Base-by-base conservation (phyloP, 140 eudicot species). In the Cichorium intybus region DNA sequence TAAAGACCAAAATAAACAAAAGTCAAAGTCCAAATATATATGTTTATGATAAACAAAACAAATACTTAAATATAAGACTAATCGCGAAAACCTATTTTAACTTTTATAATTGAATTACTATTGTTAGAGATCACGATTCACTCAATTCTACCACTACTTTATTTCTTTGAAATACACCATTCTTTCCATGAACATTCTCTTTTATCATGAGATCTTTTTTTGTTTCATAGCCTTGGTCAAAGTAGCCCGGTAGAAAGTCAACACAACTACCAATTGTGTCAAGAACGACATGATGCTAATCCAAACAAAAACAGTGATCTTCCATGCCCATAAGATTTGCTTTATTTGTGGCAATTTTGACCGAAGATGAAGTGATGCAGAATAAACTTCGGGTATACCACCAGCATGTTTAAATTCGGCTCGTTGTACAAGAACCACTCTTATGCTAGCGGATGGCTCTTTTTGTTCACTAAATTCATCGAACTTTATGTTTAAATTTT, bases 281-380 rank as follows among this genome's bases (percentile, higher is more conserved):
- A 52, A 0, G 45, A 79, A 82, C 1, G 76, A 37, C 23, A 24
- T 24, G 2, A 79, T 23, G 39, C 80, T 68, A 46, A 79, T 66
- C 88, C 85, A 79, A 14, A 79, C 85, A 15, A 75, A 79, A 10
- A 72, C 9, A 0, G 82, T 82, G 59, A 79, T 67, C 75, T 79
- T 79, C 88, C 88, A 79, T 33, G 24, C 61, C 79, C 77, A 75
- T 24, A 82, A 6, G 0, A 79, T 47, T 50, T 60, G 75, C 57
- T 75, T 79, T 0, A 78, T 11, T 2, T 20, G 53, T 0, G 88
- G 74, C 10, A 78, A 60, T 67, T 82, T 70, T 3, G 88, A 78
- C 37, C 55, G 47, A 0, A 82, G 43, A 18, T 68, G 59, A 2
- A 82, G 28, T 0, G 79, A 46, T 2, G 74, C 88, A 15, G 76